Evolutionary conservation across 495 filamentous ascomycete species (phyloP).

Genomic region (Pseudomonodictys pantanalensis): DNA sequence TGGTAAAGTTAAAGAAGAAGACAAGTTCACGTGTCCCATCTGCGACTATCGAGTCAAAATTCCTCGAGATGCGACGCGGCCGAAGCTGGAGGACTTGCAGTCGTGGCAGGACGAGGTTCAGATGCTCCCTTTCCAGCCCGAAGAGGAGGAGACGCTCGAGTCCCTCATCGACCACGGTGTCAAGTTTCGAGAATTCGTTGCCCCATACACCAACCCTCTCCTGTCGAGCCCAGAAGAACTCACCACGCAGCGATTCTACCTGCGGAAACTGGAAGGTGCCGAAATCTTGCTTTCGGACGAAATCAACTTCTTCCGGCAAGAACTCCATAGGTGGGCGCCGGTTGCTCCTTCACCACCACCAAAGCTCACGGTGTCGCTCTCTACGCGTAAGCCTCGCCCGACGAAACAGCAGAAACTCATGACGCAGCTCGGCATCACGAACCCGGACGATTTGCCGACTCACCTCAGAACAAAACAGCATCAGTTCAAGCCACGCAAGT

Average conservation of each 20-base stretch:
- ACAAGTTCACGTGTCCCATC: constrained; percentile 97
- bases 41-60: constrained; percentile 98
- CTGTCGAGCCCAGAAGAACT: constrained; percentile 81
- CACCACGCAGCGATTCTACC: constrained; percentile 89
- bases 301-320: constrained; percentile 95
- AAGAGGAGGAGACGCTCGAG: constrained; percentile 82
- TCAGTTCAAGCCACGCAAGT: constrained; percentile 46
- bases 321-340: constrained; percentile 93
- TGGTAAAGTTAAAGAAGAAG: constrained; percentile 95
- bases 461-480: constrained; percentile 65
- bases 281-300: constrained; percentile 90
- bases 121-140: constrained; percentile 85
- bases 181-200: constrained; percentile 80
- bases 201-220: constrained; percentile 72
- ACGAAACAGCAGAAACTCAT: constrained; percentile 98
- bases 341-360: constrained; percentile 85
- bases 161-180: constrained; percentile 81
- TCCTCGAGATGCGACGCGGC: constrained; percentile 93
- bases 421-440: constrained; percentile 76
- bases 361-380: constrained; percentile 76
- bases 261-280: constrained; percentile 96
- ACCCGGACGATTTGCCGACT: constrained; percentile 83
- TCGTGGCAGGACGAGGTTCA: constrained; percentile 85
- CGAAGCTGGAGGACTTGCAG: constrained; percentile 88
- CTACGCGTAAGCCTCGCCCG: constrained; percentile 93